A percentile compares a stretch with the other conserved stretches of the same genome.
Conservation (phyloP, 2,329 filamentous ascomycete species). For the Cercospora berteroae region DNA sequence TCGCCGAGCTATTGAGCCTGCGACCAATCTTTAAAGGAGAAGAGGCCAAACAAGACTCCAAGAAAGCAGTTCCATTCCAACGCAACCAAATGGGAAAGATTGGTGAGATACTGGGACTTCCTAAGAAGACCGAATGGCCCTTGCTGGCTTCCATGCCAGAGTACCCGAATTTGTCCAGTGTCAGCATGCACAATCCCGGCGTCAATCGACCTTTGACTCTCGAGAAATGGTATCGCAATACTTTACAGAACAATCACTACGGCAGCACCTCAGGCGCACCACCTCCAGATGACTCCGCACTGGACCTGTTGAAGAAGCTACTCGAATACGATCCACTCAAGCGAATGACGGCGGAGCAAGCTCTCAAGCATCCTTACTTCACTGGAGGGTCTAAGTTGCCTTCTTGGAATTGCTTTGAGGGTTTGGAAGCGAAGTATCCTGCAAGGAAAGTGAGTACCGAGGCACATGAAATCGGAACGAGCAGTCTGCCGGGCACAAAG, state of each 20-base stretch:
- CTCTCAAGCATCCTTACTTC: slow-evolving; percentile 90
- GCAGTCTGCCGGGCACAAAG: slow-evolving; percentile 87
- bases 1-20: slow-evolving; percentile 85
- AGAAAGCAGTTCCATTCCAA: slow-evolving; percentile 96
- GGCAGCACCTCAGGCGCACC: slow-evolving; percentile 34
- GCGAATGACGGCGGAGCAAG: slow-evolving; percentile 80
- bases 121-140: slow-evolving; percentile 85
- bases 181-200: slow-evolving; percentile 47
- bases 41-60: slow-evolving; percentile 97
- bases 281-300: slow-evolving; percentile 62
- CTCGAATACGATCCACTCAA: slow-evolving; percentile 92
- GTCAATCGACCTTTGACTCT: slow-evolving; percentile 58
- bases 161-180: slow-evolving; percentile 51
- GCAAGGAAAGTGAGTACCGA: slow-evolving; percentile 87
- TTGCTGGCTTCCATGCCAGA: slow-evolving; percentile 83
- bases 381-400: slow-evolving; percentile 49
- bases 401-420: slow-evolving; percentile 84
- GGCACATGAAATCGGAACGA: slow-evolving; percentile 91
- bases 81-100: slow-evolving; percentile 99
- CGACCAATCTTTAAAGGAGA: slow-evolving; percentile 97
- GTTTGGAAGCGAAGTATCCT: slow-evolving; percentile 83
- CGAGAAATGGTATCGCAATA: slow-evolving; percentile 63
- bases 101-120: slow-evolving; percentile 90
- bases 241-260: slow-evolving; percentile 50
- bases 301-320: slow-evolving; percentile 74